Conservation (phyloP, 352 stramenopile genomes). For the Pythium aquatile region DNA sequence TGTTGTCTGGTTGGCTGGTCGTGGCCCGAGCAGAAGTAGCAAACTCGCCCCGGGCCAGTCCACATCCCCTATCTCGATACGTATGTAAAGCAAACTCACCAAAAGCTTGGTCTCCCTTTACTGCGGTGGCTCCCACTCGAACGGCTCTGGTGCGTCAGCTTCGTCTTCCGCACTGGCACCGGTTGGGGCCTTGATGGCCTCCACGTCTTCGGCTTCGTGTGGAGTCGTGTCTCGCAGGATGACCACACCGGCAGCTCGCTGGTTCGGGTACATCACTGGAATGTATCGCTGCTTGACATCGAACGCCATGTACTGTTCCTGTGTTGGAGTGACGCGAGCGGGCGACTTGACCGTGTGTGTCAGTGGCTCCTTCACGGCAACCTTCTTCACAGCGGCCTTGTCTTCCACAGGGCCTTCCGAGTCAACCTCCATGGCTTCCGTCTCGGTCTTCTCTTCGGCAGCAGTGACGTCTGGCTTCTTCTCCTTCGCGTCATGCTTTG, state of each 20-base stretch:
- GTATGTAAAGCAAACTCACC: slow-evolving; percentile 5
- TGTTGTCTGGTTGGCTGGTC: slow-evolving; percentile 2
- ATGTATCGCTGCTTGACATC: slow-evolving; percentile 92
- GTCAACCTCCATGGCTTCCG: slow-evolving; percentile 75
- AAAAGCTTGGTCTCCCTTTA: slow-evolving; percentile 23
- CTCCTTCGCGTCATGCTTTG: slow-evolving; percentile 90
- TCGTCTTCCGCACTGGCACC: slow-evolving; percentile 92
- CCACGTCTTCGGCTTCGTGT: slow-evolving; percentile 92
- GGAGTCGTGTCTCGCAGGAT: slow-evolving; percentile 95
- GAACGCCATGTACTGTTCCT: slow-evolving; percentile 91
- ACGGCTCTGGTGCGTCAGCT: slow-evolving; percentile 93
- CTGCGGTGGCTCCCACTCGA: slow-evolving; percentile 93
- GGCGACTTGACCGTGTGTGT: slow-evolving; percentile 94
- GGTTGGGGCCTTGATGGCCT: slow-evolving; percentile 91
- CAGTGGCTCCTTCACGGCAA: slow-evolving; percentile 89
- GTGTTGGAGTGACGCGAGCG: slow-evolving; percentile 90
- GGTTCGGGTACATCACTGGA: slow-evolving; percentile 63
- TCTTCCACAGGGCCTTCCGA: slow-evolving; percentile 37
- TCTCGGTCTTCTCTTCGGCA: slow-evolving; percentile 45
- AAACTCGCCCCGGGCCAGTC: not conserved
- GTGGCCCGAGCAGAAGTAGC: not conserved
- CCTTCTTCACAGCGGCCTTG: slow-evolving; percentile 48
- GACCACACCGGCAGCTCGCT: slow-evolving; percentile 90
- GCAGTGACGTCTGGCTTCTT: slow-evolving; percentile 48
- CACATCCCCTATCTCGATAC: slow-evolving; percentile 2